Percentiles rank a stretch among this genome's conserved stretches.
Evolutionary conservation across 192 early-diverging fungal genomes (phyloP).

Genomic region (Lobosporangium transversale): DNA sequence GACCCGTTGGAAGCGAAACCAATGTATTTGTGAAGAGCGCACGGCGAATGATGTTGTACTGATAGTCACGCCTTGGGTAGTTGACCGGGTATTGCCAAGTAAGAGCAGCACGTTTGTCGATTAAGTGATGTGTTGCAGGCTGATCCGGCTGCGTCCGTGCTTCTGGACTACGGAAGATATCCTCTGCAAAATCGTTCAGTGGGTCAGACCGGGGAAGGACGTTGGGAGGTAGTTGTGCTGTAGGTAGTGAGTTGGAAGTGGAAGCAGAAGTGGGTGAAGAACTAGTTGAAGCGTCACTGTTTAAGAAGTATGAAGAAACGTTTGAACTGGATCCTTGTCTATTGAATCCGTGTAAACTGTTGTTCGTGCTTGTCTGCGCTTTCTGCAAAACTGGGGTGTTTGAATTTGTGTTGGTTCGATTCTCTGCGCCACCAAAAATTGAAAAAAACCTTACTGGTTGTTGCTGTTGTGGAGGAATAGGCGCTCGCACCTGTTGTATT

Average conservation of each 20-base stretch:
- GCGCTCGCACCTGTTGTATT: not conserved
- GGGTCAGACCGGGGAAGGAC: constrained; percentile 33
- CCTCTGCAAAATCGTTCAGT: constrained; percentile 27
- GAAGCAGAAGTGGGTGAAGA: not conserved
- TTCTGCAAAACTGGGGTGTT: constrained; percentile 1
- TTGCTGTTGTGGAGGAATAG: constrained; percentile 1
- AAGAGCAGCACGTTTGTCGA: constrained; percentile 58
- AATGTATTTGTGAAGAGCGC: constrained; percentile 87
- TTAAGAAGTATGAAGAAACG: not conserved
- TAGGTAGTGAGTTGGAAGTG: not conserved
- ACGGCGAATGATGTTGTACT: constrained; percentile 83
- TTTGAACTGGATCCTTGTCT: not conserved
- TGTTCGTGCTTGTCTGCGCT: not conserved
- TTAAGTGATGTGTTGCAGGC: constrained; percentile 54
- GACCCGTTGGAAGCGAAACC: constrained; percentile 83
- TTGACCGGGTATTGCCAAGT: constrained; percentile 86
- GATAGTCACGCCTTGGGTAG: constrained; percentile 80
- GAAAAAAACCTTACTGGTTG: constrained; percentile 12
- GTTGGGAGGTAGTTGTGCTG: not conserved
- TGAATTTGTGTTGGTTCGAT: constrained; percentile 9
- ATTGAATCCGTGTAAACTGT: constrained; percentile 6
- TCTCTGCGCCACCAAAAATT: constrained; percentile 42
- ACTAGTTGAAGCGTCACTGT: not conserved
- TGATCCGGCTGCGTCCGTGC: constrained; percentile 13
- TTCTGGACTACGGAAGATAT: constrained; percentile 17